phyloP scores from a whole-genome alignment of 2,329 filamentous ascomycete species.

The Xylariaceae sp. region DNA sequence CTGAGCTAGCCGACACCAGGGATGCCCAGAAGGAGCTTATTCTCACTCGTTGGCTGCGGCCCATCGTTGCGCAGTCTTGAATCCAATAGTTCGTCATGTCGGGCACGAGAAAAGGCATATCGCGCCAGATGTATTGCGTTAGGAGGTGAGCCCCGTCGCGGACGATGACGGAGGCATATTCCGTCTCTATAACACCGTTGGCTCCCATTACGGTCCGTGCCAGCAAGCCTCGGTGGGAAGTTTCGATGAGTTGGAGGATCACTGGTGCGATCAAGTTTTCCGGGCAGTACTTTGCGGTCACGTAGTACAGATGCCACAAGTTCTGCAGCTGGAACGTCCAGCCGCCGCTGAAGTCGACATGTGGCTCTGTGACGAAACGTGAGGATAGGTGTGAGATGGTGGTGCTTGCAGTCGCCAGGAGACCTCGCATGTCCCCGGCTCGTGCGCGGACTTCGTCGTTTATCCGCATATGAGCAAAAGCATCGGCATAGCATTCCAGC shows the following conservation, averaged over 20 bases:
- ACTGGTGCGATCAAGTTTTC: slow-evolving; percentile 17
- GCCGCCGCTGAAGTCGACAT: slow-evolving; percentile 20
- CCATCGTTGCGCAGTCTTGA: slow-evolving; percentile 23
- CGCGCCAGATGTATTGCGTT: slow-evolving; percentile 21
- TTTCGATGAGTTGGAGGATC: slow-evolving; percentile 21
- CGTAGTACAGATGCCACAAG: slow-evolving; percentile 24
- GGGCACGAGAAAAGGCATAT: slow-evolving; percentile 21
- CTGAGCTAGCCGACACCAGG: slow-evolving; percentile 18
- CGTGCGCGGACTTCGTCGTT: slow-evolving; percentile 20
- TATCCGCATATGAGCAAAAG: slow-evolving; percentile 20
- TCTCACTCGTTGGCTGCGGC: slow-evolving; percentile 19
- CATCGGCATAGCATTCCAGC: slow-evolving; percentile 18
- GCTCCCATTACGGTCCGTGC: slow-evolving; percentile 11
- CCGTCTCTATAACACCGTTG: slow-evolving; percentile 12
- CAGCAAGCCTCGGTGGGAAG: slow-evolving; percentile 18
- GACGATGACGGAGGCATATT: slow-evolving; percentile 18
- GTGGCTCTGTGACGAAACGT: slow-evolving; percentile 22
- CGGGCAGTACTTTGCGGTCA: slow-evolving; percentile 18
- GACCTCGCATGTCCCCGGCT: slow-evolving; percentile 18
- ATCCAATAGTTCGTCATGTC: slow-evolving; percentile 22
- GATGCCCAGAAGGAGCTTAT: slow-evolving; percentile 20
- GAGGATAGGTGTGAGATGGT: slow-evolving; percentile 23
- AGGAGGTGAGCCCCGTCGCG: slow-evolving; percentile 13
- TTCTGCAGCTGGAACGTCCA: slow-evolving; percentile 23
- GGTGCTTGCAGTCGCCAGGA: slow-evolving; percentile 20